Conservation (phyloP, 106 monocot genomes). For the Narthecium ossifragum region DNA sequence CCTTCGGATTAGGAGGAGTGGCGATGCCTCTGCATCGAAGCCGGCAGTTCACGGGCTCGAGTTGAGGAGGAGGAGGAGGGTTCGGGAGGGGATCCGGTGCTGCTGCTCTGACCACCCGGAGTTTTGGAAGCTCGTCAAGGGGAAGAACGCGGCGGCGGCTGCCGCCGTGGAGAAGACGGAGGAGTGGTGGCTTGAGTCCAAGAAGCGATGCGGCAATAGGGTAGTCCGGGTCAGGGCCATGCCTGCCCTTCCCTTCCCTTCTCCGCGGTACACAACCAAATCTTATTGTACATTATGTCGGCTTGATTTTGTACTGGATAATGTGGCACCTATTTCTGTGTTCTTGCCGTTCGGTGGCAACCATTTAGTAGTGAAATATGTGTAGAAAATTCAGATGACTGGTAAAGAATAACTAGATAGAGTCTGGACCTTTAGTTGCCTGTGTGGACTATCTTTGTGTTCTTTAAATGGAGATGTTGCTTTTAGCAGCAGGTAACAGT, state of each 20-base stretch:
- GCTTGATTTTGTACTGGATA: background rate
- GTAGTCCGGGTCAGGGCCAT: slow-evolving; percentile 22
- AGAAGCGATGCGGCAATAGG: slow-evolving; percentile 12
- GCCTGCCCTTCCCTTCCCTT: slow-evolving; percentile 32
- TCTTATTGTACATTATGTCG: too few species aligned
- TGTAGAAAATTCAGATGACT: too few species aligned
- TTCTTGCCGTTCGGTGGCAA: background rate
- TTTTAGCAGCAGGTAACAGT: too few species aligned
- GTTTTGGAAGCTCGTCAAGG: background rate
- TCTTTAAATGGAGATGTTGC: too few species aligned
- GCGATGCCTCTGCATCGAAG: background rate
- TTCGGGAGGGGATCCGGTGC: slow-evolving; percentile 10
- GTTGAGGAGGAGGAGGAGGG: slow-evolving; percentile 2
- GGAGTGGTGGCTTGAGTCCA: slow-evolving; percentile 20
- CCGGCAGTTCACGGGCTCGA: background rate
- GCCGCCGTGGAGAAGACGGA: slow-evolving; percentile 23
- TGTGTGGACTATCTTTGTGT: background rate
- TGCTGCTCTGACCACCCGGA: slow-evolving; percentile 23
- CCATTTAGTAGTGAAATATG: too few species aligned
- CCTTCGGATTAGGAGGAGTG: slow-evolving; percentile 7
- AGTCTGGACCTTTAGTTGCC: background rate
- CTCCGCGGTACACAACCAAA: slow-evolving; percentile 18
- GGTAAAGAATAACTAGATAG: too few species aligned
- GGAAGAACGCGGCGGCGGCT: slow-evolving; percentile 6
- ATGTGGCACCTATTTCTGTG: background rate